Conservation (phyloP, 2,329 filamentous ascomycete species). For the Simplicillium aogashimaense region DNA sequence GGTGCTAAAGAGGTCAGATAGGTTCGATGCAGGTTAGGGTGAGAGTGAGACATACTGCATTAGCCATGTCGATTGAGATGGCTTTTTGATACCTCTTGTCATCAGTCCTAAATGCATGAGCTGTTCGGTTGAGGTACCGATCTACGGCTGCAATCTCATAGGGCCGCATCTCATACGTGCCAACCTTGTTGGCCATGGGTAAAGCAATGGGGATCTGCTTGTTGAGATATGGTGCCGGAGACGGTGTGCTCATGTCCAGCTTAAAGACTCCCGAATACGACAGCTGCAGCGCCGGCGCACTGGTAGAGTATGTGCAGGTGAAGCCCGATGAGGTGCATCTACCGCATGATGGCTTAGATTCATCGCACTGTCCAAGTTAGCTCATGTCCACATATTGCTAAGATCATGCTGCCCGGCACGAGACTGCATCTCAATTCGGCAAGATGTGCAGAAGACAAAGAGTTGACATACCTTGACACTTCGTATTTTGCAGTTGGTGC, state of each 20-base stretch:
- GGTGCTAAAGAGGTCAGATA: not conserved
- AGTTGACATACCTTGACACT: not conserved
- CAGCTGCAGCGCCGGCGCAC: conserved; percentile 4
- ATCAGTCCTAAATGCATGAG: not conserved
- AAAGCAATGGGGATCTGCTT: not conserved
- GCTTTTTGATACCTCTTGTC: not conserved
- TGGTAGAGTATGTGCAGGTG: conserved; percentile 31
- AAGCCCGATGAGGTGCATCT: conserved; percentile 36
- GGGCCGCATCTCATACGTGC: not conserved
- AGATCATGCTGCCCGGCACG: too few relatives aligned
- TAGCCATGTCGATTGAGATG: not conserved
- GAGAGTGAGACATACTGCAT: not conserved
- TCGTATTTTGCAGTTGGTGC: not conserved
- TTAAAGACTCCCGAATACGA: not conserved
- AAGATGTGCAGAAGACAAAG: not conserved
- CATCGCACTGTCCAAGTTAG: conserved; percentile 33
- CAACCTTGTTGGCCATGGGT: not conserved
- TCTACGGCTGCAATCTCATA: not conserved
- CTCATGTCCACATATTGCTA: too few relatives aligned
- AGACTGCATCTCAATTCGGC: not conserved
- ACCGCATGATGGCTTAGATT: conserved; percentile 33
- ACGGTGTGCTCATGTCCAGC: not conserved
- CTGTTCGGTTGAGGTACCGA: not conserved
- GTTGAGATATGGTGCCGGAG: not conserved
- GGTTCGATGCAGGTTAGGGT: not conserved